These are phyloP conservation scores for Tephrocybe sp. DNA, from an alignment of 768 basidiomycete species.

Conservation along the genomic window DNA sequence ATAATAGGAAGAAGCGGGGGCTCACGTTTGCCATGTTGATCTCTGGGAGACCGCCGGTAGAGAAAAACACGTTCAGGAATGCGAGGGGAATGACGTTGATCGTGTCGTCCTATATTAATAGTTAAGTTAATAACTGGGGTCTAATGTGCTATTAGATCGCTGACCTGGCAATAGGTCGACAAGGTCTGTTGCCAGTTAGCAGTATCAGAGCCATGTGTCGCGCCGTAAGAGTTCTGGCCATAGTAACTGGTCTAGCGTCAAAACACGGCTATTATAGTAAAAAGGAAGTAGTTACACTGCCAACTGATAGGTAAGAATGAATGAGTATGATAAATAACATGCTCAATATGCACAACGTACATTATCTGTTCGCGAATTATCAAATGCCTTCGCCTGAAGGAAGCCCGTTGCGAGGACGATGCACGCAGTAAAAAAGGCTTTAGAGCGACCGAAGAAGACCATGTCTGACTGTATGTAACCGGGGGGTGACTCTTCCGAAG, in stretches of 20 bases:
- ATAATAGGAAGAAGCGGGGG: not conserved
- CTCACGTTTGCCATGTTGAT: constrained; percentile 53
- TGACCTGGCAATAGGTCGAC: constrained; percentile 54
- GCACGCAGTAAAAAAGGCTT: constrained; percentile 4
- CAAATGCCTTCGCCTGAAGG: constrained; percentile 23
- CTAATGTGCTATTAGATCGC: not conserved
- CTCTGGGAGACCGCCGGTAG: constrained; percentile 37
- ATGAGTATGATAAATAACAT: not conserved
- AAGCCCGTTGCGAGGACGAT: constrained; percentile 3
- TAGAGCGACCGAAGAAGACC: constrained; percentile 6
- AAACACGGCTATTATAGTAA: not conserved
- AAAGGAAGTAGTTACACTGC: constrained; percentile 41
- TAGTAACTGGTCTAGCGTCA: constrained; percentile 47
- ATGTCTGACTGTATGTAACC: constrained; percentile 4
- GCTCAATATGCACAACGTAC: constrained; percentile 19
- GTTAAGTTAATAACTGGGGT: not conserved
- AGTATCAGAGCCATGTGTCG: constrained; percentile 40
- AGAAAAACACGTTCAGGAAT: constrained; percentile 61
- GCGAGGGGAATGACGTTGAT: constrained; percentile 62
- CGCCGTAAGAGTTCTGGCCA: constrained; percentile 77
- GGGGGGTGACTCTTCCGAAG: constrained; percentile 1
- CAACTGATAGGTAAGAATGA: constrained; percentile 32
- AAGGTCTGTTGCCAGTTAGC: constrained; percentile 60
- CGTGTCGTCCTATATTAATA: constrained; percentile 44
- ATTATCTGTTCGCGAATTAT: constrained; percentile 34